A percentile compares a stretch with the other conserved stretches of the same genome.
These are phyloP conservation scores for Calamus simplicifolius DNA, from an alignment of 176 grass and related monocot genomes.

Conservation along the genomic window DNA sequence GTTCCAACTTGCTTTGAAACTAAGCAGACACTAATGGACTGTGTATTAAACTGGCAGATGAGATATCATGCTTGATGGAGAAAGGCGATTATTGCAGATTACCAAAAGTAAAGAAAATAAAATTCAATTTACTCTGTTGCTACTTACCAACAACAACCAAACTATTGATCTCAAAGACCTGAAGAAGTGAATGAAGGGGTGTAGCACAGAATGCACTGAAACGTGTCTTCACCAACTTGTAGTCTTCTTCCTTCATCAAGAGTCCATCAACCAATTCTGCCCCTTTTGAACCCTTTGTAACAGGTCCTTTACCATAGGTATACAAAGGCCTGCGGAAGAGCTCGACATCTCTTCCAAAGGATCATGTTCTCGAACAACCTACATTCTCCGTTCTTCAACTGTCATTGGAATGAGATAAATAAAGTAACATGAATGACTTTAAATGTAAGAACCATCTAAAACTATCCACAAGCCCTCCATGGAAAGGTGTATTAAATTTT, in stretches of 20 bases:
- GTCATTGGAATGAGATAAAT: neutral
- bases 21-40: too few species aligned
- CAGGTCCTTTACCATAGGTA: conserved; percentile 64
- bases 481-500: too few species aligned
- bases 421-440: neutral
- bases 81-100: too few species aligned
- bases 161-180: conserved; percentile 57
- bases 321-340: conserved; percentile 66
- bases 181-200: conserved; percentile 67
- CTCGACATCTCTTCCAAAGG: conserved; percentile 77
- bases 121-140: neutral
- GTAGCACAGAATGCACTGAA: conserved; percentile 92
- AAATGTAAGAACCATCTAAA: too few species aligned
- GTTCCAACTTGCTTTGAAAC: too few species aligned
- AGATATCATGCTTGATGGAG: too few species aligned
- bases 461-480: too few species aligned
- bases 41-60: too few species aligned
- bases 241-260: conserved; percentile 68
- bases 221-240: conserved; percentile 92
- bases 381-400: conserved; percentile 11
- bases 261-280: conserved; percentile 70
- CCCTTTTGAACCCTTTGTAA: conserved; percentile 62
- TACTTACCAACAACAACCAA: conserved; percentile 72
- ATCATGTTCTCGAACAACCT: conserved; percentile 95
- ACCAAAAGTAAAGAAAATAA: too few species aligned